These are phyloP conservation scores for Fusarium sp. DNA, from an alignment of 2,329 filamentous ascomycete species.

Conservation along the genomic window DNA sequence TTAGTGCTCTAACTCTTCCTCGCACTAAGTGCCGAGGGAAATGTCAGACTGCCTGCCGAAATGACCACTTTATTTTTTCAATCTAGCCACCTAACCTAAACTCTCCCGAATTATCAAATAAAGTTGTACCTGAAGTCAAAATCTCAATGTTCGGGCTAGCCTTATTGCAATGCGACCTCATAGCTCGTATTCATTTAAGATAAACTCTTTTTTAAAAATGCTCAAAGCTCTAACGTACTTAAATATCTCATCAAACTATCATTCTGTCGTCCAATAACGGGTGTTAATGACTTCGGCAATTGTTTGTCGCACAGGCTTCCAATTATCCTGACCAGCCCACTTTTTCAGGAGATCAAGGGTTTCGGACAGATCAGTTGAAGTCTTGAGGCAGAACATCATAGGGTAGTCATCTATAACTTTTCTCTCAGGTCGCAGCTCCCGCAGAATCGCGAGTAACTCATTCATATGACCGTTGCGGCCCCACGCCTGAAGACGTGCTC, in stretches of 20 bases:
- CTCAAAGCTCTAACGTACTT: too few species aligned
- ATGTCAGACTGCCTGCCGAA: fast-evolving
- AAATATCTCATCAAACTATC: fast-evolving
- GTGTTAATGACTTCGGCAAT: background rate
- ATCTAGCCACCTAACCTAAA: fast-evolving
- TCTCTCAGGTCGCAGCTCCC: slow-evolving; percentile 5
- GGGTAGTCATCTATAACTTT: slow-evolving; percentile 15
- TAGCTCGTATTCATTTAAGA: too few species aligned
- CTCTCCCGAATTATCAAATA: too few species aligned
- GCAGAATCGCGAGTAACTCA: slow-evolving; percentile 16
- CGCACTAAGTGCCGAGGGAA: too few species aligned
- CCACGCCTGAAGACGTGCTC: slow-evolving; percentile 21
- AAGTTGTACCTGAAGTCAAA: too few species aligned
- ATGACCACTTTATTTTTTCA: background rate
- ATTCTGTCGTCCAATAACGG: background rate
- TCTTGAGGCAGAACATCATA: background rate
- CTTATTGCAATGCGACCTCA: too few species aligned
- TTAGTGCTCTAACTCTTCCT: fast-evolving
- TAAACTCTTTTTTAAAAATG: too few species aligned
- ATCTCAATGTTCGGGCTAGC: background rate
- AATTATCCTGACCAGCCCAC: background rate
- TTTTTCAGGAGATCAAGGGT: background rate
- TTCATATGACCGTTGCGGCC: slow-evolving; percentile 19
- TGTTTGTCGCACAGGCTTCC: background rate
- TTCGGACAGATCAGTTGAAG: slow-evolving; percentile 3